Base-by-base conservation (phyloP, 2,329 filamentous ascomycete genomes). In the Ilyonectria robusta region DNA sequence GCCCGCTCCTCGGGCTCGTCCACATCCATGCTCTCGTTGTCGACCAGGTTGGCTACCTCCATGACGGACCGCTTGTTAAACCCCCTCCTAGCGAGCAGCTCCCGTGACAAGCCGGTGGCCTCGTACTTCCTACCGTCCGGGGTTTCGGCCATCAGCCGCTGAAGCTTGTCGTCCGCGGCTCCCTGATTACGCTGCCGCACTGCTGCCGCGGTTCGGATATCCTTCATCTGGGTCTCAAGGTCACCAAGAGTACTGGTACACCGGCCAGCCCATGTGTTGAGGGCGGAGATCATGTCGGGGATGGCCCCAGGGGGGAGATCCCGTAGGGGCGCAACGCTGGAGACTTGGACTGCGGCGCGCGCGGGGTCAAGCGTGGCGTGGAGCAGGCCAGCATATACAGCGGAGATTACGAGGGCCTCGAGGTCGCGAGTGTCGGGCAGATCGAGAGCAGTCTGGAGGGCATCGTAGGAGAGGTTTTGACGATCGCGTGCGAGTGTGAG, bases 351-450 rank as follows among this genome's bases (percentile, higher is more conserved):
- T 67, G 88, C 87, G 37, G 92, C 89, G 62, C 91, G 87, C 65
- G 89, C 89, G 4, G 95, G 94, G 78, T 98, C 93, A 62, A 99
- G 91, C 46, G 93, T 95, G 7, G 92, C 95, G 44, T 89, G 87
- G 55, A 99, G 83, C 2, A 99, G 88, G 46, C 92, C 93, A 6
- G 92, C 90, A 83, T 98, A 98, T 77, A 98, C 92, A 74, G 94
- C 93, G 42, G 91, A 90, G 73, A 95, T 96, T 72, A 98, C 90
- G 67, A 98, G 89, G 71, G 92, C 89, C 84, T 99, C 96, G 61
- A 99, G 89, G 50, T 93, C 89, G 47, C 92, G 87, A 26, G 88
- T 78, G 37, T 88, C 89, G 33, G 87, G 77, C 17, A 98, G 89
- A 61, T 87, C 89, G 50, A 99, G 89, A 1, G 87, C 85, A 7